Percentiles rank a stretch among this genome's conserved stretches.
Conservation (phyloP, 2,329 filamentous ascomycete genomes). For the Colletotrichum musae region DNA sequence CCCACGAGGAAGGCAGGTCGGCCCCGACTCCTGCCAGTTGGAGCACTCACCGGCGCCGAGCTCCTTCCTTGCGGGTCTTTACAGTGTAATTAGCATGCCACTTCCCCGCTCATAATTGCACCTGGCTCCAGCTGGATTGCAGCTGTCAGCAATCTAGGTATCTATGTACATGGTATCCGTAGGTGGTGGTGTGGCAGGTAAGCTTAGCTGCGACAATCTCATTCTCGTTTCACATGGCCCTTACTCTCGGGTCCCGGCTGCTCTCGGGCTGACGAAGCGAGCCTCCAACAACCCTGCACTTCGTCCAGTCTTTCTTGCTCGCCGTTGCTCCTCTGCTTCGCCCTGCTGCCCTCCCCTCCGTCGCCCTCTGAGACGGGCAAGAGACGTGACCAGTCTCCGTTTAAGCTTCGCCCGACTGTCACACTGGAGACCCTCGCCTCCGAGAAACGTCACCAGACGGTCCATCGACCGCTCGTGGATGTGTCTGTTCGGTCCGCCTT, state of each 20-base stretch:
- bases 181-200: background rate
- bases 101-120: background rate
- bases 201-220: slow-evolving; percentile 9
- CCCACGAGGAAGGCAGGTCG: slow-evolving; percentile 12
- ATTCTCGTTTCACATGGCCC: slow-evolving; percentile 25
- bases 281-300: background rate
- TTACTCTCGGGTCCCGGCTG: background rate
- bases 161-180: no score
- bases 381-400: slow-evolving; percentile 31
- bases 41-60: slow-evolving; percentile 4
- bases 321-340: background rate
- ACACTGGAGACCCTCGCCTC: slow-evolving; percentile 2
- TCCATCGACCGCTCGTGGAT: slow-evolving; percentile 1
- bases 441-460: slow-evolving; percentile 23
- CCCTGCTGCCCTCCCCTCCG: background rate
- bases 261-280: background rate
- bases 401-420: slow-evolving; percentile 16
- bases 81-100: no score
- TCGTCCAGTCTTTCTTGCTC: slow-evolving; percentile 15
- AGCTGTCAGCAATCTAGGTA: no score
- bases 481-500: slow-evolving; percentile 23
- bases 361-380: slow-evolving; percentile 21
- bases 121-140: background rate
- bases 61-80: background rate
- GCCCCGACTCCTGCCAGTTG: background rate